Conservation (phyloP, 768 basidiomycete genomes). For the Mrakia gelida region DNA sequence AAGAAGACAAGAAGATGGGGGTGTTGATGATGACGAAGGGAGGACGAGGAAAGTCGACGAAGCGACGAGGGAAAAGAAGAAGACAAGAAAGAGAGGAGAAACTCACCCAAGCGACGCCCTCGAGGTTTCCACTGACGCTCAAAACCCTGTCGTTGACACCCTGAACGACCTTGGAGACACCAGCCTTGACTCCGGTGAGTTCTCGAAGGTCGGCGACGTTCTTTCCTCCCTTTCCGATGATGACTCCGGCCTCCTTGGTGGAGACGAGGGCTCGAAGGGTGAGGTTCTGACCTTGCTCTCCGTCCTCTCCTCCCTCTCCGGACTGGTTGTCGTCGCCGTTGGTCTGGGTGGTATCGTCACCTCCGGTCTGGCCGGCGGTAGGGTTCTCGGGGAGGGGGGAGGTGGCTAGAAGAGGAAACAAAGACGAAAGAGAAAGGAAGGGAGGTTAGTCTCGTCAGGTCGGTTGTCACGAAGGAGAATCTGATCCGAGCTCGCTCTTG, state of each 20-base stretch:
- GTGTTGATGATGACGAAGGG: not conserved
- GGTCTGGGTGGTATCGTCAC: conserved; percentile 27
- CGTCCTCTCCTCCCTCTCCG: conserved; percentile 59
- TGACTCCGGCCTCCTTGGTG: conserved; percentile 95
- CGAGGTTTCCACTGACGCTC: conserved; percentile 85
- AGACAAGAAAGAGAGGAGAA: not conserved
- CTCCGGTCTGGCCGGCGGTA: conserved; percentile 34
- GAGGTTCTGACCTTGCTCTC: conserved; percentile 47
- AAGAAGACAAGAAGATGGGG: not conserved
- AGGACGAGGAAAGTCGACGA: not conserved
- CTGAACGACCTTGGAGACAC: conserved; percentile 96
- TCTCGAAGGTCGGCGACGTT: conserved; percentile 96
- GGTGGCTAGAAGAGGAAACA: not conserved
- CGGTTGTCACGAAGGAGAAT: not conserved
- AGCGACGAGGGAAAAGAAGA: not conserved
- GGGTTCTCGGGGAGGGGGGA: conserved; percentile 32
- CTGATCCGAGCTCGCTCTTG: not conserved
- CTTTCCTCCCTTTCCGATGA: conserved; percentile 90
- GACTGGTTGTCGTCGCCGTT: conserved; percentile 56
- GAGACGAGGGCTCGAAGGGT: conserved; percentile 92
- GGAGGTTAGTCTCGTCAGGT: not conserved
- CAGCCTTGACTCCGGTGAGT: conserved; percentile 93
- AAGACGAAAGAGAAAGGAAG: not conserved
- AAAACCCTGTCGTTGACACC: conserved; percentile 98
- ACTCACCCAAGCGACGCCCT: conserved; percentile 82